Percentiles rank a stretch among this genome's conserved stretches.
Evolutionary conservation across 1,284 basidiomycete genomes (phyloP).

Genomic region (Fistulina hepatica): DNA sequence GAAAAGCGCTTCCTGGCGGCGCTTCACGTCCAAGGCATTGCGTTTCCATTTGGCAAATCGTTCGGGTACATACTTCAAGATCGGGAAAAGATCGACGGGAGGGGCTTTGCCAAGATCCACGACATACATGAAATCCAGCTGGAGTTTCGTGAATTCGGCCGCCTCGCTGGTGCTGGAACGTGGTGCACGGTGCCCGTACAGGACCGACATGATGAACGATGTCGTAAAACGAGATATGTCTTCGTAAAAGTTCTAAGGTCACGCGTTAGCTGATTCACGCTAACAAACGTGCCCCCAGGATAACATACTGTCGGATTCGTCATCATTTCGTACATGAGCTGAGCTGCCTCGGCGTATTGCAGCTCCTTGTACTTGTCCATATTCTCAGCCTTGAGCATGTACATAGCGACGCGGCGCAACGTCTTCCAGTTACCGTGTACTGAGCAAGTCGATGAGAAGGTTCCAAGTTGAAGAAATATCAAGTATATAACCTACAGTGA

Average conservation of each 20-base stretch:
- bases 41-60: constrained; percentile 22
- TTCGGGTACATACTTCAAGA: constrained; percentile 20
- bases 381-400: constrained; percentile 21
- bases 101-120: constrained; percentile 18
- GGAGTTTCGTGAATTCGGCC: constrained; percentile 12
- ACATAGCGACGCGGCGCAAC: constrained; percentile 21
- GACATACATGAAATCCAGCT: constrained; percentile 11
- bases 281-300: constrained; percentile 14
- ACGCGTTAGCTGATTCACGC: constrained; percentile 14
- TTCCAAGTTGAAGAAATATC: no score
- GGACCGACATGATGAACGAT: constrained; percentile 8
- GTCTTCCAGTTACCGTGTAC: constrained; percentile 21
- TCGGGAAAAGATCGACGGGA: constrained; percentile 22
- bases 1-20: constrained; percentile 18
- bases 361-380: constrained; percentile 17
- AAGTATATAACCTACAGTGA: no score
- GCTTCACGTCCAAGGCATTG: constrained; percentile 11
- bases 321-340: constrained; percentile 25
- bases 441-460: no score
- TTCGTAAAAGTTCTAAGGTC: constrained; percentile 16
- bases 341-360: constrained; percentile 23
- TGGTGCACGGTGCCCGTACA: constrained; percentile 13
- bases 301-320: constrained; percentile 21
- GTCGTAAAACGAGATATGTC: constrained; percentile 2
- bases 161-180: constrained; percentile 7